Evolutionary conservation across 2,329 filamentous ascomycete species (phyloP).

Genomic region (Hymenotorrendiella dingleyae): DNA sequence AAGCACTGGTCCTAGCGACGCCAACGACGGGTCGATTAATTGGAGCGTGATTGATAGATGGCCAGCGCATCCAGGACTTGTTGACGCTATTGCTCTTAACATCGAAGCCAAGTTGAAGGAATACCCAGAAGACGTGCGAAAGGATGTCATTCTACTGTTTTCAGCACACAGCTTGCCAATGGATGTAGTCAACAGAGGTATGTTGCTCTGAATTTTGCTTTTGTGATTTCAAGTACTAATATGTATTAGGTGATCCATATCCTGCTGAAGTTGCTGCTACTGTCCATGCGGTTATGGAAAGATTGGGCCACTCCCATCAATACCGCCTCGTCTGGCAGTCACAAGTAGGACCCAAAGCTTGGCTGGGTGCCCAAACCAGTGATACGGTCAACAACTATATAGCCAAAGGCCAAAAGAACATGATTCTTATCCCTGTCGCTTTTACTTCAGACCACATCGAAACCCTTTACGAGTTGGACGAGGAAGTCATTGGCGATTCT

Average conservation of each 20-base stretch:
- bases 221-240: constrained; percentile 12
- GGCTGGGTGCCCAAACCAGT: constrained; percentile 90
- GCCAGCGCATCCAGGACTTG: constrained; percentile 84
- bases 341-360: constrained; percentile 90
- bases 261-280: constrained; percentile 93
- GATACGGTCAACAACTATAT: constrained; percentile 85
- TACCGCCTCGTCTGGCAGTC: constrained; percentile 97
- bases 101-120: constrained; percentile 79
- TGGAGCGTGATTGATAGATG: constrained; percentile 99
- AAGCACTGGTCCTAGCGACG: constrained; percentile 31
- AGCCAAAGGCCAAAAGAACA: constrained; percentile 82
- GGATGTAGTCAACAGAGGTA: constrained; percentile 90
- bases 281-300: constrained; percentile 93
- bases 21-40: constrained; percentile 63
- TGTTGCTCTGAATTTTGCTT: constrained; percentile 14
- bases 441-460: constrained; percentile 99
- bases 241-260: constrained; percentile 71
- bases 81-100: constrained; percentile 88
- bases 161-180: constrained; percentile 95
- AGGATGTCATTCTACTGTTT: constrained; percentile 81
- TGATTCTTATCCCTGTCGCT: constrained; percentile 88
- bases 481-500: constrained; percentile 88
- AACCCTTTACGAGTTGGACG: constrained; percentile 88
- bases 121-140: constrained; percentile 75
- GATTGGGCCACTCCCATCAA: constrained; percentile 79